A percentile compares a stretch with the other conserved stretches of the same genome.
Conservation (phyloP, 208 protist species). For the Trypanosoma cruzi region DNA sequence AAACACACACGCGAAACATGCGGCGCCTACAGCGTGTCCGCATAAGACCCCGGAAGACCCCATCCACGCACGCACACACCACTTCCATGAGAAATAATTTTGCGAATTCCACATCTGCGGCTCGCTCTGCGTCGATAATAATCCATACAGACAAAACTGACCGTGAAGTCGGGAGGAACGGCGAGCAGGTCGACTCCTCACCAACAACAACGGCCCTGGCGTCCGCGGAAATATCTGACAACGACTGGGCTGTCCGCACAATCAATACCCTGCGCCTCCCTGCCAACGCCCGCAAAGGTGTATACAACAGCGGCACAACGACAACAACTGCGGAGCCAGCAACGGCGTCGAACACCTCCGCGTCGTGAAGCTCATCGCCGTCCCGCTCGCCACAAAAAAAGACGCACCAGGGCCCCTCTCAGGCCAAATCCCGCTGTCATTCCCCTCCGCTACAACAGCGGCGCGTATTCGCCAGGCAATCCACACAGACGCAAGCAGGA, state of each 20-base stretch:
- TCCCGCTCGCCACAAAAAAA: conserved; percentile 11
- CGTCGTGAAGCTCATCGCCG: background rate
- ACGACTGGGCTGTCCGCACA: conserved; percentile 29
- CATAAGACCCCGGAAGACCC: conserved; percentile 1
- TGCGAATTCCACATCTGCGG: conserved; percentile 33
- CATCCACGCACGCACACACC: conserved; percentile 15
- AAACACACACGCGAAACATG: conserved; percentile 23
- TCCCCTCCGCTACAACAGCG: background rate
- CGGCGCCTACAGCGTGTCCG: conserved; percentile 19
- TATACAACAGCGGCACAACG: conserved; percentile 36
- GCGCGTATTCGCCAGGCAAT: background rate
- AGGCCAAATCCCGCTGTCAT: conserved; percentile 19
- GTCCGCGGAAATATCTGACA: conserved; percentile 24
- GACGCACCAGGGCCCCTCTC: conserved; percentile 12
- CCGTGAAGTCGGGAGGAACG: conserved; percentile 25
- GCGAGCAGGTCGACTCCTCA: conserved; percentile 4
- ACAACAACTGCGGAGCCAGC: conserved; percentile 35
- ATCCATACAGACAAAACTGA: conserved; percentile 3
- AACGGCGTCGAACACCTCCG: conserved; percentile 16
- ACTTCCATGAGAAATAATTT: conserved; percentile 26
- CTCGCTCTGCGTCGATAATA: conserved; percentile 29
- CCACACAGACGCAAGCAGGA: background rate
- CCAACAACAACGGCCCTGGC: conserved; percentile 16
- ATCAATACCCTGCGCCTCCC: conserved; percentile 30
- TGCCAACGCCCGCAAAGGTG: conserved; percentile 28